A percentile compares a stretch with the other conserved stretches of the same genome.
Evolutionary conservation across 1,284 basidiomycete genomes (phyloP).

Genomic region (Marasmius oreades): DNA sequence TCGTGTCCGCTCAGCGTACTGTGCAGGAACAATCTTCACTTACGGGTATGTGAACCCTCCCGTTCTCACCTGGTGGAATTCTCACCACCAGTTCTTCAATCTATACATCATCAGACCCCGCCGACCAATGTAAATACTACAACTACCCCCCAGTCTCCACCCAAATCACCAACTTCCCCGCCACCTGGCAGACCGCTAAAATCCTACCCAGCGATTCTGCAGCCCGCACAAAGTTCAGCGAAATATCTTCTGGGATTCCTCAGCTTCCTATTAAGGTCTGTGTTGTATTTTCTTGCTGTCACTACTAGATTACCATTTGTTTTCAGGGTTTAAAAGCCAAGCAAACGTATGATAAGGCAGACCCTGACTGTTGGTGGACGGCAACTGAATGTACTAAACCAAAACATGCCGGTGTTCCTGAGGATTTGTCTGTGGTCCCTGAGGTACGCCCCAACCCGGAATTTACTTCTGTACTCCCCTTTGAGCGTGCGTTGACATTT

Average conservation of each 20-base stretch:
- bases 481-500: not conserved
- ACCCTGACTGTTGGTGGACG: conserved; percentile 57
- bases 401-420: conserved; percentile 36
- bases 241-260: not conserved
- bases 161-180: not conserved
- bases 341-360: conserved; percentile 20
- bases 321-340: not conserved
- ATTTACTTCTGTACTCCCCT: not conserved
- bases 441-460: conserved; percentile 43
- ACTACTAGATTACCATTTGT: too few relatives aligned
- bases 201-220: not conserved
- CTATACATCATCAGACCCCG: not conserved
- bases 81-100: too few relatives aligned
- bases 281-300: not conserved
- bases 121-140: not conserved
- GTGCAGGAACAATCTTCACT: not conserved
- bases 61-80: not conserved
- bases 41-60: not conserved
- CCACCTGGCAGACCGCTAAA: not conserved
- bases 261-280: not conserved
- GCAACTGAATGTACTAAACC: conserved; percentile 55
- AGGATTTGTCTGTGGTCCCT: conserved; percentile 61
- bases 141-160: not conserved
- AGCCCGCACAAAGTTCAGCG: not conserved
- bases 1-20: not conserved